These are phyloP conservation scores for Fusarium temperatum DNA, from an alignment of 2,329 filamentous ascomycete genomes.

Conservation along the genomic window DNA sequence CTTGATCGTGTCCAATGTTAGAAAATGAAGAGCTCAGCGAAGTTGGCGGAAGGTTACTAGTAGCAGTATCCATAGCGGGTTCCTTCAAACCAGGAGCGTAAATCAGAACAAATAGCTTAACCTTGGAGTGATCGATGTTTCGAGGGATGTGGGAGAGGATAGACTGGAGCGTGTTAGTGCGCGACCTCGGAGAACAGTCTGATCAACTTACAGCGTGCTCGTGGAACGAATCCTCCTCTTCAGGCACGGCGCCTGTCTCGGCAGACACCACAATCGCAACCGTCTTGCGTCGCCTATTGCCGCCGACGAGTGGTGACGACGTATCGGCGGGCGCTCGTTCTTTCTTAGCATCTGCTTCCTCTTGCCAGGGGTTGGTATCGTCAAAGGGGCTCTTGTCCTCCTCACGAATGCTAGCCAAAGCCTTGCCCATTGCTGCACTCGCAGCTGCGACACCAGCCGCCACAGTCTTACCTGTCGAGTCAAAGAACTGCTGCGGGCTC, in stretches of 20 bases:
- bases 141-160: constrained; percentile 89
- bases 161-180: constrained; percentile 61
- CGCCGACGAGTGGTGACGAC: constrained; percentile 46
- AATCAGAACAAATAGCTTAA: constrained; percentile 87
- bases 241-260: constrained; percentile 67
- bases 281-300: constrained; percentile 71
- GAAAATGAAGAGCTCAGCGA: constrained; percentile 85
- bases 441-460: constrained; percentile 84
- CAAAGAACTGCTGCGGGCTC: constrained; percentile 88
- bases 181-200: constrained; percentile 6
- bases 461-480: constrained; percentile 82
- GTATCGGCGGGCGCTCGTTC: constrained; percentile 48
- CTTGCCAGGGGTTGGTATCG: constrained; percentile 91
- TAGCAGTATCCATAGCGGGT: constrained; percentile 59
- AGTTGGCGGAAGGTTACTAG: constrained; percentile 66
- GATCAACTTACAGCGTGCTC: constrained; percentile 79
- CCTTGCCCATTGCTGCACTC: constrained; percentile 82
- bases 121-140: constrained; percentile 75
- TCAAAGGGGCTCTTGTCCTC: constrained; percentile 80
- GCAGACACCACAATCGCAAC: constrained; percentile 92
- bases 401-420: constrained; percentile 83
- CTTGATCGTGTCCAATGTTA: constrained; percentile 81
- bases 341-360: constrained; percentile 80
- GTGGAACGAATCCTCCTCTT: constrained; percentile 69
- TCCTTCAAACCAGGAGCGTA: constrained; percentile 85